Percentiles rank a stretch among this genome's conserved stretches.
Conservation (phyloP, 2,329 filamentous ascomycete genomes). For the Capronia epimyces region DNA sequence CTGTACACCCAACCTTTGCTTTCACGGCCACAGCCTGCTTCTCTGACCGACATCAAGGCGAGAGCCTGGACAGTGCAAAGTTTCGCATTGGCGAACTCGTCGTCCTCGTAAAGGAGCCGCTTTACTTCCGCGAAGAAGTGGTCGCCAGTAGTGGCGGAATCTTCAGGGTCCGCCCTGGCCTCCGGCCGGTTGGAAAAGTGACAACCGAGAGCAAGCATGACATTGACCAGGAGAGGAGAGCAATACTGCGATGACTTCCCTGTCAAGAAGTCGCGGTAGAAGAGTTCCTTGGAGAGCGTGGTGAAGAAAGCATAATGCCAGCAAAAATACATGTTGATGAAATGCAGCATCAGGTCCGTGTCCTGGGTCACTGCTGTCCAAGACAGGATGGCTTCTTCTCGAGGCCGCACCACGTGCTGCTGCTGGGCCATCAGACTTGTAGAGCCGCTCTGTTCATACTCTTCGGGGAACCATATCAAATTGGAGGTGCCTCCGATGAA, state of each 20-base stretch:
- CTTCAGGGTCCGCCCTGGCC: constrained; percentile 64
- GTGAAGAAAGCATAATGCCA: constrained; percentile 98
- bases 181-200: constrained; percentile 78
- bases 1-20: constrained; percentile 98
- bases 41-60: constrained; percentile 90
- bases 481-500: constrained; percentile 95
- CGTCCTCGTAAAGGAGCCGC: constrained; percentile 78
- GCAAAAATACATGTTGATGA: constrained; percentile 96
- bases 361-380: constrained; percentile 87
- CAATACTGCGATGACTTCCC: constrained; percentile 72
- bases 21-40: constrained; percentile 89
- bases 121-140: constrained; percentile 96
- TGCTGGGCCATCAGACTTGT: constrained; percentile 12
- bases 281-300: constrained; percentile 76
- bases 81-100: constrained; percentile 84
- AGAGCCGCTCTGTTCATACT: constrained; percentile 42
- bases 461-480: constrained; percentile 67
- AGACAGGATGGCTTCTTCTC: constrained; percentile 67
- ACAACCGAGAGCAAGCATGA: constrained; percentile 86
- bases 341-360: constrained; percentile 69
- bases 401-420: constrained; percentile 40
- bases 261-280: constrained; percentile 75
- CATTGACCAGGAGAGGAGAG: constrained; percentile 83
- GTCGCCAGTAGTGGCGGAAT: constrained; percentile 82
- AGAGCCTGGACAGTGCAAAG: constrained; percentile 89